phyloP scores from a whole-genome alignment of 345 rosid genomes.

The Erodium maritimum region DNA sequence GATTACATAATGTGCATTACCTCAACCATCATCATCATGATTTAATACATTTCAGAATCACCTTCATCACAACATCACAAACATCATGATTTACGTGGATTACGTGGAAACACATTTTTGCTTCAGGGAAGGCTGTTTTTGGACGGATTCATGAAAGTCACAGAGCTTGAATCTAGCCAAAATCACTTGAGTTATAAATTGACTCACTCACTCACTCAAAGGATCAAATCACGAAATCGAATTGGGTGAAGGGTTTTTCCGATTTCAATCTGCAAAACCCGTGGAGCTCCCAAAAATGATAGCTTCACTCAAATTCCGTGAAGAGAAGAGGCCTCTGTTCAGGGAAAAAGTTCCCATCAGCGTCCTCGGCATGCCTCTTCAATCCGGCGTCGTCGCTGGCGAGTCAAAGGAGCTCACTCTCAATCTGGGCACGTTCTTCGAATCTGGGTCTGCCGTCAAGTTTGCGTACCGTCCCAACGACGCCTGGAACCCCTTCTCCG shows the following conservation, averaged over 20 bases:
- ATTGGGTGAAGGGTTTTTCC: too few species aligned
- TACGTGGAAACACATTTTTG: too few species aligned
- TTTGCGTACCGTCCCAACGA: slow-evolving; percentile 91
- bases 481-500: slow-evolving; percentile 71
- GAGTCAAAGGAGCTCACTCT: slow-evolving; percentile 73
- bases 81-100: too few species aligned
- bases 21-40: too few species aligned
- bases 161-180: too few species aligned
- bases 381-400: slow-evolving; percentile 83
- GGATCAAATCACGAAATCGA: too few species aligned
- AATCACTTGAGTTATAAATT: neutral
- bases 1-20: too few species aligned
- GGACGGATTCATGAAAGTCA: neutral
- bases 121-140: too few species aligned
- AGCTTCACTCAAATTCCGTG: slow-evolving; percentile 87
- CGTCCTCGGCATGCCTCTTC: slow-evolving; percentile 74
- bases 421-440: slow-evolving; percentile 68
- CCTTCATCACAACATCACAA: too few species aligned
- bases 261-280: neutral
- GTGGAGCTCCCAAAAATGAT: slow-evolving; percentile 52
- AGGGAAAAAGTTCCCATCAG: slow-evolving; percentile 75
- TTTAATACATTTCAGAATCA: too few species aligned
- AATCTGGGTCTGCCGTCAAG: slow-evolving; percentile 72
- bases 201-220: neutral
- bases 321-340: slow-evolving; percentile 67